Conservation (phyloP, 1,139 yeast species). For the Suhomyces wounanorum region DNA sequence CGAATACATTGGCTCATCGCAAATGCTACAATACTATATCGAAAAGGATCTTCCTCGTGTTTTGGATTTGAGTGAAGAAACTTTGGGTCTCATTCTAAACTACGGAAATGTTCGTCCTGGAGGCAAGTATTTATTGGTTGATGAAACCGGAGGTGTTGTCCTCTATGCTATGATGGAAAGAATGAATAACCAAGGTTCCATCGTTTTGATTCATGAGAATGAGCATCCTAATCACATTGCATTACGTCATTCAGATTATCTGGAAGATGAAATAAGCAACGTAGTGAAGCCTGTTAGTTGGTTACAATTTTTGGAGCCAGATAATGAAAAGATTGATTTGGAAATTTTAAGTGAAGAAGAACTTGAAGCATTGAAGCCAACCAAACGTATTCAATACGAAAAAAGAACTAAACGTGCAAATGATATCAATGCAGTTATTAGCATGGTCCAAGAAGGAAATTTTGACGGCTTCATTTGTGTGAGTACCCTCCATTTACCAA, state of each 20-base stretch:
- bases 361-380: constrained; percentile 55
- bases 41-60: constrained; percentile 74
- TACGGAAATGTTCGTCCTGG: constrained; percentile 85
- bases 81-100: constrained; percentile 73
- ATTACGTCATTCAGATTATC: constrained; percentile 63
- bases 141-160: constrained; percentile 87
- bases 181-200: constrained; percentile 80
- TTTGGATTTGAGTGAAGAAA: constrained; percentile 82
- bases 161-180: constrained; percentile 86
- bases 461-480: constrained; percentile 82
- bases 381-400: constrained; percentile 66
- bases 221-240: constrained; percentile 86
- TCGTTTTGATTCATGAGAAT: constrained; percentile 82
- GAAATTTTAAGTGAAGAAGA: constrained; percentile 54
- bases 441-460: constrained; percentile 47
- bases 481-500: constrained; percentile 68
- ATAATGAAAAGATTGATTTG: constrained; percentile 56
- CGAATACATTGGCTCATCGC: constrained; percentile 75
- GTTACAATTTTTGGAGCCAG: constrained; percentile 82
- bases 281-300: constrained; percentile 74
- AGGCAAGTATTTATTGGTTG: constrained; percentile 83
- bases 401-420: constrained; percentile 63
- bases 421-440: constrained; percentile 56
- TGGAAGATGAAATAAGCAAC: constrained; percentile 50
- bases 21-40: constrained; percentile 67